Conservation (phyloP, 1,284 basidiomycete species). For the Pseudozyma sp. region DNA sequence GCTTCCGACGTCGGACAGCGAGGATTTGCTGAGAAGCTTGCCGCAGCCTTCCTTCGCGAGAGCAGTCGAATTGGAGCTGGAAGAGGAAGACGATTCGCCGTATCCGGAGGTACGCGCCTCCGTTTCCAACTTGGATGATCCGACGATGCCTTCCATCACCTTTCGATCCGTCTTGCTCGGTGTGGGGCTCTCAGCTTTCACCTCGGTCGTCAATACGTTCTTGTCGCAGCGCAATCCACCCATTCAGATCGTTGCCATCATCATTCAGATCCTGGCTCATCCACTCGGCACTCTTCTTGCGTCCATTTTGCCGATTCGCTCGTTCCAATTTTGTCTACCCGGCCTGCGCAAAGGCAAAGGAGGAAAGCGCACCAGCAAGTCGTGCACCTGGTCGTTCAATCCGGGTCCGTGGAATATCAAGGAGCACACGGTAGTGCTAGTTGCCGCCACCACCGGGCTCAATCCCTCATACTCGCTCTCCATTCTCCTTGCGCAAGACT, state of each 20-base stretch:
- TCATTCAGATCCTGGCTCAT: slow-evolving; percentile 56
- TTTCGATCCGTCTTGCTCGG: slow-evolving; percentile 61
- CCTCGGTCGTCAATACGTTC: slow-evolving; percentile 59
- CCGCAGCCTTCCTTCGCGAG: slow-evolving; percentile 16
- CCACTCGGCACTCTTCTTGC: slow-evolving; percentile 54
- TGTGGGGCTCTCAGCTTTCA: slow-evolving; percentile 45
- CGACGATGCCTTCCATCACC: slow-evolving; percentile 57
- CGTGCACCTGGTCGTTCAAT: slow-evolving; percentile 47
- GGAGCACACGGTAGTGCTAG: slow-evolving; percentile 60
- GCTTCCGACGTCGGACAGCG: slow-evolving; percentile 26
- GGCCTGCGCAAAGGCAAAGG: background rate
- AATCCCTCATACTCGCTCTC: slow-evolving; percentile 71
- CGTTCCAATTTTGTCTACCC: slow-evolving; percentile 27
- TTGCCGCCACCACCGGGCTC: slow-evolving; percentile 43
- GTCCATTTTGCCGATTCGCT: slow-evolving; percentile 46
- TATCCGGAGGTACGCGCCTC: slow-evolving; percentile 64
- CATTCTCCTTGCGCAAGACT: slow-evolving; percentile 72
- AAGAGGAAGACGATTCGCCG: slow-evolving; percentile 60
- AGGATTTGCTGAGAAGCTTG: slow-evolving; percentile 17
- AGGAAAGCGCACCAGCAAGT: background rate
- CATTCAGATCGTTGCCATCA: slow-evolving; percentile 52
- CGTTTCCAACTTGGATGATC: slow-evolving; percentile 64
- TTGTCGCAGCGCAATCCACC: slow-evolving; percentile 60
- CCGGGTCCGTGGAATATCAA: slow-evolving; percentile 65
- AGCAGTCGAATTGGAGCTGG: slow-evolving; percentile 40